Evolutionary conservation across 306 rosid species (phyloP).

Genomic region (Mimosa bimucronata): DNA sequence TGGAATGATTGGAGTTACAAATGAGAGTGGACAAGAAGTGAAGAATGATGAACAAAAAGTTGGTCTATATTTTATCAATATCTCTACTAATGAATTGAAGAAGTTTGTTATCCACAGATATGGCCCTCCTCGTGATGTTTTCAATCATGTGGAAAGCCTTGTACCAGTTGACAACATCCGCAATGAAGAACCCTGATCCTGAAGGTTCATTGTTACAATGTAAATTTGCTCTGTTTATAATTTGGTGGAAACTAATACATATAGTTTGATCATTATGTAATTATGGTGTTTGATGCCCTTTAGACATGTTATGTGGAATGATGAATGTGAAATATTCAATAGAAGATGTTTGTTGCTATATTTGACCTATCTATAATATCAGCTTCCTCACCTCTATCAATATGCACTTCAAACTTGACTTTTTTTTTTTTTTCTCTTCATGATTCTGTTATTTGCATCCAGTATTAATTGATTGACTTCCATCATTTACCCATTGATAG

Average conservation of each 20-base stretch:
- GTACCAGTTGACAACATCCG: background rate
- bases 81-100: background rate
- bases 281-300: background rate
- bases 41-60: background rate
- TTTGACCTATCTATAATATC: background rate
- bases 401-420: no score
- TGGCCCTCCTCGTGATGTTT: background rate
- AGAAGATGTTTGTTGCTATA: background rate
- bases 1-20: background rate
- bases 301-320: background rate
- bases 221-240: no score
- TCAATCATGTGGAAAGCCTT: background rate
- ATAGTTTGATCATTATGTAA: background rate
- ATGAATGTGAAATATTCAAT: no score
- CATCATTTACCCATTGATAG: no score
- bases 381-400: no score
- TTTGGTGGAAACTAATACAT: background rate
- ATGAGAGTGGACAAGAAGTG: no score
- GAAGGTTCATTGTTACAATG: background rate
- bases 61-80: background rate
- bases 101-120: background rate
- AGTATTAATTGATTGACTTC: no score
- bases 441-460: no score
- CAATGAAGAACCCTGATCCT: background rate
- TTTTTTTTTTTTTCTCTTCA: no score